These are phyloP conservation scores for Fraxinus quadrangulata DNA, from an alignment of 257 asterid species.

Conservation along the genomic window DNA sequence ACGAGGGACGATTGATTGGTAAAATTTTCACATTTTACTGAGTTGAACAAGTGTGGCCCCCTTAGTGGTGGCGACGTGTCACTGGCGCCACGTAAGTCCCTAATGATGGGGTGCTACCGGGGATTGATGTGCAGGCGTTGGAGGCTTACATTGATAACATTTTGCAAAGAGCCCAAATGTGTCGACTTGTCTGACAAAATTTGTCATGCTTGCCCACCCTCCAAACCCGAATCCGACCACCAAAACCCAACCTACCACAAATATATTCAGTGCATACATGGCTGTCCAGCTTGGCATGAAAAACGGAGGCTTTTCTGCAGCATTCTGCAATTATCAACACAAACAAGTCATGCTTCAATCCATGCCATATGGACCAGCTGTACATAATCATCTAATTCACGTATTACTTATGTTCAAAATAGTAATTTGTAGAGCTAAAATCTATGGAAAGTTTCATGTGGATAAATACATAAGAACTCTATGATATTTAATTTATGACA, in stretches of 20 bases:
- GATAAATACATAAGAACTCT: background rate
- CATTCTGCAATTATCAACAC: constrained; percentile 52
- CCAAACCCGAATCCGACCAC: constrained; percentile 86
- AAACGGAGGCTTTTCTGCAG: constrained; percentile 85
- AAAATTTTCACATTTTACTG: background rate
- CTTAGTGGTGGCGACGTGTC: background rate
- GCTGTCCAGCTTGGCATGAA: constrained; percentile 84
- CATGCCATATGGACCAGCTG: constrained; percentile 18
- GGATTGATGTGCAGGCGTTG: constrained; percentile 29
- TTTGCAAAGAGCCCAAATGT: constrained; percentile 76
- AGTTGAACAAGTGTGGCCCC: background rate
- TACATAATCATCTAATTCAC: no score
- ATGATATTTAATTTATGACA: no score
- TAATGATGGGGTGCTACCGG: constrained; percentile 29
- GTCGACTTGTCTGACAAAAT: constrained; percentile 67
- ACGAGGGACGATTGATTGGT: background rate
- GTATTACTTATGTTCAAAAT: no score
- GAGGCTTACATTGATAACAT: constrained; percentile 78
- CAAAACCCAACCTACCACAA: constrained; percentile 59
- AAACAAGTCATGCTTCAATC: background rate
- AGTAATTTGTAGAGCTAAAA: no score
- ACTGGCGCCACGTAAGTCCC: constrained; percentile 12
- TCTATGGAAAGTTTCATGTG: no score
- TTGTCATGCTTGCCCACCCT: constrained; percentile 88
- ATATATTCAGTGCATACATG: constrained; percentile 61